Evolutionary conservation across 345 rosid species (phyloP), one percentile per base, ranked within the genome.

Genomic region (Gossypium longicalyx): DNA sequence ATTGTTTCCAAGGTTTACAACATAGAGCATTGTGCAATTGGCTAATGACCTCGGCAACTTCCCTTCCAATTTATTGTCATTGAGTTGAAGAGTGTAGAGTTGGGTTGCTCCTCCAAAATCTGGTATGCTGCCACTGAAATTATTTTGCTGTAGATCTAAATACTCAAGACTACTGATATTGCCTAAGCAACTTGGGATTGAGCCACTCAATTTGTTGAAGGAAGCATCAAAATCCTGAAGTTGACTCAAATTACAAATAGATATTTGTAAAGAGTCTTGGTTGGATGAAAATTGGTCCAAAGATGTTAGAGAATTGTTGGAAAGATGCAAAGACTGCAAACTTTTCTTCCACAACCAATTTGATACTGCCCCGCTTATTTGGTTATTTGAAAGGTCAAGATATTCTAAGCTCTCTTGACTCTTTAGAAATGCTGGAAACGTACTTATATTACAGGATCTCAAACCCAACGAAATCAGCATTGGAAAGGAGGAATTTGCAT

Each of bases 391-490:
- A 8, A 63, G 23, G 23, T 16, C 53, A 22, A 66, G 53, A 0
- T 0, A 0, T 2, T 0, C 0, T 66, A 66, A 20, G 9, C 12
- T 66, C 4, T 66, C 11, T 45, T 2, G 51, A 66, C 19, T 66
- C 16, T 6, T 66, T 19, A 44, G 2, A 22, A 44, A 19, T 12
- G 48, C 48, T 9, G 38, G 38, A 4, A 29, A 29, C 38, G 38
- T 29, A 29, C 38, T 29, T 29, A 29, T 2, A 5, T 44, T 66
- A 11, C 70, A 66, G 0, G n/a, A 66, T 8, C 1, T 3, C 12
- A 62, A 15, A 7, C 3, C 53, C 44, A 61, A 29, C 2, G 0
- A 0, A 1, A 0, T 7, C 17, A 62, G 2, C 48, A 44, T 44
- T 29, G 67, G 20, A 15, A 62, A 29, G 2, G 45, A 62, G 45